Conservation (phyloP, 2,329 filamentous ascomycete genomes). For the Microthyrium microscopicum region DNA sequence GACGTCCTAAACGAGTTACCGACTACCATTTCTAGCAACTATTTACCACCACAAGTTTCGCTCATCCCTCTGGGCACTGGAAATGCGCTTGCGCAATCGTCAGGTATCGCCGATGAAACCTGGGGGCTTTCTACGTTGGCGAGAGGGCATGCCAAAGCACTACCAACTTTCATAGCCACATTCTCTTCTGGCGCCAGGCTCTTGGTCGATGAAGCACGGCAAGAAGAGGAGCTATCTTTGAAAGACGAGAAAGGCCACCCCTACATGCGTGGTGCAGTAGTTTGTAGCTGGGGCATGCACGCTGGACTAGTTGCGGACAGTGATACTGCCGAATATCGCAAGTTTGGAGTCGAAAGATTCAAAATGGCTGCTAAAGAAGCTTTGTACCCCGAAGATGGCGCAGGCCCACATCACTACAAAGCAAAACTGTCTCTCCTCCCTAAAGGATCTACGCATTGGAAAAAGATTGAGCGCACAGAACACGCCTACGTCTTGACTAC, state of each 20-base stretch:
- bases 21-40: constrained; percentile 11
- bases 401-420: constrained; percentile 36
- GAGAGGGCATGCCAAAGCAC: constrained; percentile 17
- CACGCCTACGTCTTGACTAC: constrained; percentile 67
- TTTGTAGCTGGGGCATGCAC: constrained; percentile 82
- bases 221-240: constrained; percentile 21
- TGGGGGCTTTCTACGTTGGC: constrained; percentile 24
- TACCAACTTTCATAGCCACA: constrained; percentile 26
- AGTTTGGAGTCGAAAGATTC: constrained; percentile 63
- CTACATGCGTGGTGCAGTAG: constrained; percentile 54
- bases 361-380: constrained; percentile 68
- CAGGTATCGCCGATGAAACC: constrained; percentile 21
- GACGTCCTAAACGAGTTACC: constrained; percentile 59
- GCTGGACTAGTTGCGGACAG: constrained; percentile 79
- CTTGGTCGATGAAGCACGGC: constrained; percentile 26
- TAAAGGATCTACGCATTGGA: constrained; percentile 13
- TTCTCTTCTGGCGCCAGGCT: constrained; percentile 29
- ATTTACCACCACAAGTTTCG: constrained; percentile 37
- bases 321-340: constrained; percentile 67
- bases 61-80: constrained; percentile 36
- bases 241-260: constrained; percentile 17
- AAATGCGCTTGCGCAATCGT: constrained; percentile 32
- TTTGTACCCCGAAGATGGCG: constrained; percentile 40
- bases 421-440: constrained; percentile 33
- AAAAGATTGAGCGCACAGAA: constrained; percentile 23